Base-by-base conservation (phyloP, 2,329 filamentous ascomycete species). In the Hypoxylon sp. region DNA sequence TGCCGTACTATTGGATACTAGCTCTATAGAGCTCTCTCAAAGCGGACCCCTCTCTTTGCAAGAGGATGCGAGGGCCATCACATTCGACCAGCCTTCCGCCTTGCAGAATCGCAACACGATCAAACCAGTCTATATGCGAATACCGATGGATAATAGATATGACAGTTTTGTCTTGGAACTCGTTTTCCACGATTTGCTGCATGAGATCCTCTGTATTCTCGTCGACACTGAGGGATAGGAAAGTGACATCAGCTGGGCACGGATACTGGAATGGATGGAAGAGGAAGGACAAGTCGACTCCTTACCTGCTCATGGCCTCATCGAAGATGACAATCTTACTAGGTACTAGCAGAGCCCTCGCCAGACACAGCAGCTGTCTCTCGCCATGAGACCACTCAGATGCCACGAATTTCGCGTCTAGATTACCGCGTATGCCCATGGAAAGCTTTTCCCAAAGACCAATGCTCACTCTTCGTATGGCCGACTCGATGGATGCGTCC, bases 11-110 rank as follows among this genome's bases (percentile, higher is more conserved):
- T 51, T 53, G 3, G 14, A n/a, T 44, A 1, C 17, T 50, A 2
- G 46, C 14, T 20, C 6, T 20, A 20, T 42, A 20, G 40, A 42
- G n/a, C 40, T 42, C n/a, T 42, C n/a, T 2, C 40, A 20, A n/a
- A 17, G 40, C 40, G n/a, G 40, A 20, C 8, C 40, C 40, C 40
- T 42, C 40, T 20, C 40, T 42, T 20, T 8, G n/a, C n/a, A 37
- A 42, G 40, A 42, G 40, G 17, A n/a, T 8, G 37, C n/a, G 37
- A 40, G 37, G 37, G 4, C 6, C 6, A n/a, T 8, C 40, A 20
- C 40, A 20, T 42, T 42, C 40, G n/a, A 42, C 40, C 6, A 42
- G n/a, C 40, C n/a, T 42, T 42, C 40, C n/a, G 40, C 40, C 40
- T 20, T 14, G 40, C n/a, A 42, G n/a, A 20, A 42, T 20, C 7